Base-by-base conservation (phyloP, 1,284 basidiomycete genomes). In the Cryptococcus depauperatus region DNA sequence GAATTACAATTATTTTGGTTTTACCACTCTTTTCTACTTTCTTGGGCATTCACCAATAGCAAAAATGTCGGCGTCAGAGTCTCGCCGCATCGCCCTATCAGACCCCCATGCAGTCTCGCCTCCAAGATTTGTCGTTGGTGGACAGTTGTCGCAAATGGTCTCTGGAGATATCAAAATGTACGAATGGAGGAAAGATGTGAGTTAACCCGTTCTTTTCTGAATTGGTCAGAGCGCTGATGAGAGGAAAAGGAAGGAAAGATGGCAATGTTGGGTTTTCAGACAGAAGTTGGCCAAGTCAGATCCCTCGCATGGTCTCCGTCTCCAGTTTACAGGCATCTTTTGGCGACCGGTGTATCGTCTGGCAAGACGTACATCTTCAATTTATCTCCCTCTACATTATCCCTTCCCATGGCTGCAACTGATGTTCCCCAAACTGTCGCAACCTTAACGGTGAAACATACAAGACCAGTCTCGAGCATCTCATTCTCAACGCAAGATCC, bases 111-210 rank as follows among this genome's bases (percentile, higher is more conserved):
- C 50, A 22, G 32, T 45, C 22, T 37, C 40, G 22, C 44, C 51
- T n/a, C 46, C 62, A 0, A 50, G 61, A 9, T 67, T 69, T 37
- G 54, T 62, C n/a, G 58, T 67, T n/a, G 64, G 59, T 3, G 65
- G 62, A 8, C 64, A 67, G 43, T 55, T 52, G 8, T 57, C 57
- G 13, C 55, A 56, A 2, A 53, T 56, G 18, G 56, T 56, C 7
- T 56, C 54, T 11, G 65, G 65, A 9, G 65, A 69, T 47, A 50
- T 66, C 48, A 62, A 61, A 54, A 56, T 69, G 59, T 69, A 59
- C 44, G 59, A 66, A 42, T 69, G 65, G 64, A 48, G 55, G 26
- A 43, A 51, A 23, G 52, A 55, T 32, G 64, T 67, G 46, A 44
- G 61, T 57, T 7, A 16, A 13, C 29, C 29, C 13, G 19, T 22